phyloP scores from a whole-genome alignment of 2,329 filamentous ascomycete genomes.

The Fusarium sp. region DNA sequence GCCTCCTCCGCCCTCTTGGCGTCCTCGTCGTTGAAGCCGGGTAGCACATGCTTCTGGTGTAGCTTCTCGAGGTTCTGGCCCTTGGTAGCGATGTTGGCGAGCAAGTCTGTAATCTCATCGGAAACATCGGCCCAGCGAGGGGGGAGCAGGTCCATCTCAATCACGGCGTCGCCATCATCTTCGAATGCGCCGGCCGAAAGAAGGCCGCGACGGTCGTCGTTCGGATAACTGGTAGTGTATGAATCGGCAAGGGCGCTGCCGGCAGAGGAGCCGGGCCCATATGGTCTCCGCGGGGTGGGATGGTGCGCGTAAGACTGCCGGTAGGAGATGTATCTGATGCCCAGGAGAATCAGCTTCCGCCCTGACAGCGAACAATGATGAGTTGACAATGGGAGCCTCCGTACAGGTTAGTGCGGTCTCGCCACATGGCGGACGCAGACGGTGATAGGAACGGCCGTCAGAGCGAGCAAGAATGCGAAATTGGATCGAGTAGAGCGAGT shows the following conservation, averaged over 20 bases:
- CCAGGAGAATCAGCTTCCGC: conserved; percentile 15
- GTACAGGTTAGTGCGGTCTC: conserved; percentile 98
- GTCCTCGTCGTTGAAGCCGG: conserved; percentile 95
- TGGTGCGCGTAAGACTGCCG: conserved; percentile 98
- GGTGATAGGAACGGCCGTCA: conserved; percentile 45
- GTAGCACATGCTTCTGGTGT: conserved; percentile 96
- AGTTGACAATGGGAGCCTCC: conserved; percentile 15
- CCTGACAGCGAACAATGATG: conserved; percentile 14
- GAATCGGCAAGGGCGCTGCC: conserved; percentile 70
- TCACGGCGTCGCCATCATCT: conserved; percentile 92
- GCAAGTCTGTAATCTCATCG: conserved; percentile 88
- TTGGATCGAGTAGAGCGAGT: conserved; percentile 18
- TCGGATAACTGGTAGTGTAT: conserved; percentile 63
- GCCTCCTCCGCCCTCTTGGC: conserved; percentile 87
- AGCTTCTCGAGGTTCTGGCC: conserved; percentile 88
- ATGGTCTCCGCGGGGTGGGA: conserved; percentile 85
- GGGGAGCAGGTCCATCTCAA: conserved; percentile 97
- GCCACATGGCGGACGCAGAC: conserved; percentile 85
- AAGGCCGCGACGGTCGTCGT: conserved; percentile 78
- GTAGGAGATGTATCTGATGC: conserved; percentile 88
- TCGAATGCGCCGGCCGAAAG: conserved; percentile 83
- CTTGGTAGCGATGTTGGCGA: conserved; percentile 84
- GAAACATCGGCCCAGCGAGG: conserved; percentile 96
- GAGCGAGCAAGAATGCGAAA: conserved; percentile 27
- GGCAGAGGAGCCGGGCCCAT: conserved; percentile 63